Evolutionary conservation across 805 yeast species (phyloP), one percentile per base, ranked within the genome.

Genomic region (Groenewaldozyma tartarivorans): DNA sequence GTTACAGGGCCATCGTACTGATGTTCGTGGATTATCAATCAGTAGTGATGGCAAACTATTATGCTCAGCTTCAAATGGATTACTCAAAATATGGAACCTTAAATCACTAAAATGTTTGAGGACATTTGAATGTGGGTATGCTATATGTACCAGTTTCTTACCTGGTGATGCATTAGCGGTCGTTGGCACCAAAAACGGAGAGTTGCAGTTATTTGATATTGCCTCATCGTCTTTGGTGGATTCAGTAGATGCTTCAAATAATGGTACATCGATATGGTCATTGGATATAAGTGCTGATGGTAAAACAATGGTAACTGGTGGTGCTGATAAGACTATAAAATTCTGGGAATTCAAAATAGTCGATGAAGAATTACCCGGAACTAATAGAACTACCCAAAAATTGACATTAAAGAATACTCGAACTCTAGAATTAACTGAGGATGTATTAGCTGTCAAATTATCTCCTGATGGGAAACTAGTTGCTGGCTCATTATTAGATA

Each of bases 81-180:
- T 76, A 49, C 63, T 92, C 47, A 92, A 92, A 56, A 70, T 92
- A 18, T 88, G 96, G 96, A 92, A 92, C 55, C 58, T 81, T 21
- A 69, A 70, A 47, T 77, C 90, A 1, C 68, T 66, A 16, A 74
- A 77, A 46, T 90, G 95, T 51, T 70, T 92, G 38, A 72, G 98
- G 55, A 81, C 94, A 0, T 82, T 92, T 55, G 88, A 80, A 27
- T 75, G 94, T 48, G 96, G 96, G 1, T 86, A 90, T 58, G 84
- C 94, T 0, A 66, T 92, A 39, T 72, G 85, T 45, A 71, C 83
- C 45, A 74, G 76, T 53, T 87, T 92, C 52, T 67, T 92, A 41
- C 97, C 97, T 0, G 97, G 97, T 48, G 96, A 94, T 41, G 69
- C 87, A 1, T 67, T 92, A 45, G 78, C 90, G 22, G 84, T 85